Evolutionary conservation across 805 yeast species (phyloP).

Genomic region (Ogataea pilisensis): DNA sequence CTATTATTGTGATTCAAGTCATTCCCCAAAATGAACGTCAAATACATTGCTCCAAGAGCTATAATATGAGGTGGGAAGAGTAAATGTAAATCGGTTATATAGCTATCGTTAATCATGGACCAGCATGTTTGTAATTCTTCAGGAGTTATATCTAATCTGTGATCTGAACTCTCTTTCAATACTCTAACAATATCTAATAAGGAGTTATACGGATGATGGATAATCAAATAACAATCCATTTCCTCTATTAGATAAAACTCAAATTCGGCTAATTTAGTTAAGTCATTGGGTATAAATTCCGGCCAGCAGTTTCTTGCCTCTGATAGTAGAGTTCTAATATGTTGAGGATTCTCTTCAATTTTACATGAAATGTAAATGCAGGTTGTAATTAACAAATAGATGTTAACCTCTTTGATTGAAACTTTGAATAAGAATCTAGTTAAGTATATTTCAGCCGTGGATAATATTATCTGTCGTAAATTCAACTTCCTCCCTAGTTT

Average conservation of each 20-base stretch:
- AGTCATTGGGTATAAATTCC: constrained; percentile 86
- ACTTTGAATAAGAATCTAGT: constrained; percentile 73
- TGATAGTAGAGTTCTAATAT: constrained; percentile 72
- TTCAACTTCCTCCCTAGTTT: constrained; percentile 75
- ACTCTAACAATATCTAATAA: constrained; percentile 48
- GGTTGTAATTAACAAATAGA: constrained; percentile 77
- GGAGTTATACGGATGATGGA: constrained; percentile 73
- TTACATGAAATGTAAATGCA: constrained; percentile 88
- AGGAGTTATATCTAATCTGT: constrained; percentile 35
- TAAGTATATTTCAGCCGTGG: constrained; percentile 85
- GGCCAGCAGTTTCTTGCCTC: constrained; percentile 95
- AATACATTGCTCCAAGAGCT: constrained; percentile 76
- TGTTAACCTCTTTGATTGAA: constrained; percentile 74
- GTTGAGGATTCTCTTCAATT: constrained; percentile 94
- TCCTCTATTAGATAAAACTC: constrained; percentile 93
- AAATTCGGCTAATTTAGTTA: constrained; percentile 88
- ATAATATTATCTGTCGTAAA: constrained; percentile 76
- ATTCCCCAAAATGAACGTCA: constrained; percentile 60
- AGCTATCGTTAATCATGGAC: constrained; percentile 87
- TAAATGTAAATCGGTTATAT: constrained; percentile 80
- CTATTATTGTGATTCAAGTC: constrained; percentile 17
- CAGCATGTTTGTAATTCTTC: constrained; percentile 83
- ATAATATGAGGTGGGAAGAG: constrained; percentile 86
- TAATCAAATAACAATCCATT: constrained; percentile 63
- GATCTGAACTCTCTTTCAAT: constrained; percentile 30